Evolutionary conservation across 176 grass and related monocot species (phyloP).

Genomic region (Lolium multiflorum): DNA sequence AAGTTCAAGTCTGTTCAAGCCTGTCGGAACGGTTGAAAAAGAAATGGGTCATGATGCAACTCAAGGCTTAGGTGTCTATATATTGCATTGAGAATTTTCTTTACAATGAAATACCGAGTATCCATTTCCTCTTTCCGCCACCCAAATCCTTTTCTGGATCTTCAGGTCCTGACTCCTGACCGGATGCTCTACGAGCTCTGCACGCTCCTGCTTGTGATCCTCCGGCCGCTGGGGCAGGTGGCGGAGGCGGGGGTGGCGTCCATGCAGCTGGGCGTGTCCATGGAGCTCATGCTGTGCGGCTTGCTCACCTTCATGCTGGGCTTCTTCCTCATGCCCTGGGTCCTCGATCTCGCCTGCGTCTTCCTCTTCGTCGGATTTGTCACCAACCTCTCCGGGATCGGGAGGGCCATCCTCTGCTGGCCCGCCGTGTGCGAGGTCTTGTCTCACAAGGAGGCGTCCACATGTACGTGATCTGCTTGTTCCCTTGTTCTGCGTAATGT

Average conservation of each 20-base stretch:
- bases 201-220: conserved; percentile 53
- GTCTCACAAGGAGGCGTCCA: conserved; percentile 34
- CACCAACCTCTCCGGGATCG: conserved; percentile 70
- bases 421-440: conserved; percentile 33
- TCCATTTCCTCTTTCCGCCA: too few relatives aligned
- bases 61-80: too few relatives aligned
- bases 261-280: conserved; percentile 77
- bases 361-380: conserved; percentile 83
- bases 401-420: conserved; percentile 69
- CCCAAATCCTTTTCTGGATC: too few relatives aligned
- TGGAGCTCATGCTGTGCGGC: conserved; percentile 89
- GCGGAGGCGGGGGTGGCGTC: conserved; percentile 70
- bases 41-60: too few relatives aligned
- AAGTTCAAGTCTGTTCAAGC: too few relatives aligned
- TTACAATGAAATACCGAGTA: too few relatives aligned
- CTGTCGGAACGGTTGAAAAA: too few relatives aligned
- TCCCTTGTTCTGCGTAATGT: not conserved
- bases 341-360: conserved; percentile 66
- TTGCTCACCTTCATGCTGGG: conserved; percentile 88
- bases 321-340: conserved; percentile 96
- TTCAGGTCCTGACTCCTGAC: too few relatives aligned
- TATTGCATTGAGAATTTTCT: too few relatives aligned
- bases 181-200: conserved; percentile 77
- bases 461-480: conserved; percentile 52
- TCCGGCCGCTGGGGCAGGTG: conserved; percentile 50